Conservation (phyloP, 2,329 filamentous ascomycete genomes). For the Calonectria hawksworthii region DNA sequence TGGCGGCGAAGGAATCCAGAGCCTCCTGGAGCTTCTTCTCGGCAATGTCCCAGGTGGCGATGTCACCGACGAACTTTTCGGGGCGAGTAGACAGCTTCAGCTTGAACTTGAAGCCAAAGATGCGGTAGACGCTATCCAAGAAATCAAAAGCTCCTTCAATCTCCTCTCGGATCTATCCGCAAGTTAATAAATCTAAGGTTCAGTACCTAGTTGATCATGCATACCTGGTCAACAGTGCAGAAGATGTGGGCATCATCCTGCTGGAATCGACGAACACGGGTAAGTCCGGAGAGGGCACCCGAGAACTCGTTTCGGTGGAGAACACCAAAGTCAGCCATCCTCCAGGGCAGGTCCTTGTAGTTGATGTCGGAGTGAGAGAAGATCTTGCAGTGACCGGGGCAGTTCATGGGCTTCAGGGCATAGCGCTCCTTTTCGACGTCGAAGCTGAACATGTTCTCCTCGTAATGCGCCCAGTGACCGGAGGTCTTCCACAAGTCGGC, state of each 20-base stretch:
- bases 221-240: constrained; percentile 67
- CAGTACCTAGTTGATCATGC: not conserved
- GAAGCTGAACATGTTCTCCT: constrained; percentile 90
- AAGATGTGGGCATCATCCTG: constrained; percentile 98
- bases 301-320: constrained; percentile 96
- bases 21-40: constrained; percentile 85
- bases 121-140: constrained; percentile 78
- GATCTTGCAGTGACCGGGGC: constrained; percentile 92
- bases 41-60: constrained; percentile 90
- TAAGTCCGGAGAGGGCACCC: constrained; percentile 90
- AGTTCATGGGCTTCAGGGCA: constrained; percentile 98
- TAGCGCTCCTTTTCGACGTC: constrained; percentile 79
- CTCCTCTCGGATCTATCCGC: constrained; percentile 54
- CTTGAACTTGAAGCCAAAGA: constrained; percentile 81
- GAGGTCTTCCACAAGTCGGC: constrained; percentile 93
- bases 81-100: constrained; percentile 92
- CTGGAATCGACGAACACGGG: constrained; percentile 92
- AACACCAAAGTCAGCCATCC: constrained; percentile 96
- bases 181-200: constrained; percentile 21
- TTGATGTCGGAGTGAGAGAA: constrained; percentile 87
- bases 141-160: constrained; percentile 92
- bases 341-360: constrained; percentile 87
- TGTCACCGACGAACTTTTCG: constrained; percentile 89
- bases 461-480: constrained; percentile 88
- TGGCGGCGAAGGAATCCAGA: constrained; percentile 79